Evolutionary conservation across 176 grass and related monocot species (phyloP), one percentile per base, ranked within the genome.

Genomic region (Bromus sterilis): DNA sequence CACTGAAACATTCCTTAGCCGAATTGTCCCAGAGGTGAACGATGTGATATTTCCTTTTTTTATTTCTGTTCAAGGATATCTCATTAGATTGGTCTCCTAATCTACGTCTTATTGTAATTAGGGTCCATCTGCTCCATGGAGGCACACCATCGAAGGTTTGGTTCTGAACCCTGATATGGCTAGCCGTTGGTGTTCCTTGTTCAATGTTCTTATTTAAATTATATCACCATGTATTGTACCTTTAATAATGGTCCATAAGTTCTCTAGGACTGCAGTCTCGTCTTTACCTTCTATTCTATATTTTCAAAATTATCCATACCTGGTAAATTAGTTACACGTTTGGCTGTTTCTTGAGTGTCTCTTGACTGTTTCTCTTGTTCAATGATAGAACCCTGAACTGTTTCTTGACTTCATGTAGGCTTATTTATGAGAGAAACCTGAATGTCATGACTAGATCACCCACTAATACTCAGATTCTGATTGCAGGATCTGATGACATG

Each of bases 401-500:
- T 43, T 78, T 62, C 24, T 11, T 43, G 1, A 41, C 34, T 30
- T 61, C 11, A 10, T 75, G 30, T 76, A 76, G 33, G 33, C 33
- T 34, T 34, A 34, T 4, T 34, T 34, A 34, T 34, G 33, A 34
- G 33, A 34, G 11, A 55, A 8, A 66, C 39, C 16, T 46, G 62
- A 53, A 51, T 76, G 39, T 71, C 59, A 81, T 87, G 43, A 32
- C 66, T 74, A 67, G 29, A 55, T 49, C 33, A 77, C 76, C 73
- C 30, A 39, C 41, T 73, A 88, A 91, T 84, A 78, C 26, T 78
- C 31, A 42, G 13, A 25, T 85, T 83, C 16, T 24, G 1, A 76
- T 81, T 85, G 81, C 84, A 98, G 95, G 95, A 84, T 90, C 92
- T 86, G 95, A 98, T 74, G 95, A 98, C 74, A 98, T 98, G 95